Percentiles rank a stretch among this genome's conserved stretches.
phyloP scores from a whole-genome alignment of 495 filamentous ascomycete species.

The Aspergillus heteromorphus region DNA sequence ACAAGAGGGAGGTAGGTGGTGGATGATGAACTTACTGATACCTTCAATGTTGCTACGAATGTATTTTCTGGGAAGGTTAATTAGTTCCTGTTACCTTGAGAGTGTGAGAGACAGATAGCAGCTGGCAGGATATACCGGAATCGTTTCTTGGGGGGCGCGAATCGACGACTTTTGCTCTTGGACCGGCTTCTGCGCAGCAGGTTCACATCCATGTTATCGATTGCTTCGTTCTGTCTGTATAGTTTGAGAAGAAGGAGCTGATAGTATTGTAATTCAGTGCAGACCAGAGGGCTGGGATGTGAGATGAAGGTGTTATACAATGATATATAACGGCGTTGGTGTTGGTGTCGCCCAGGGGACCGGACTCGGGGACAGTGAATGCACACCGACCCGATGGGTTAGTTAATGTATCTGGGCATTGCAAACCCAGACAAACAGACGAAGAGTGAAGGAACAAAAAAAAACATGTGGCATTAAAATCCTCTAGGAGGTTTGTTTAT shows the following conservation, averaged over 20 bases:
- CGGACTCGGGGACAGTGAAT: too few species aligned
- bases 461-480: slow-evolving; percentile 24
- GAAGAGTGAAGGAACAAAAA: neutral
- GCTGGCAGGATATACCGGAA: neutral
- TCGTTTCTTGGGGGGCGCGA: neutral
- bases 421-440: neutral
- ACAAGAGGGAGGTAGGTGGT: neutral
- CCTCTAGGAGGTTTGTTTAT: slow-evolving; percentile 35
- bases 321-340: too few species aligned
- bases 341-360: too few species aligned
- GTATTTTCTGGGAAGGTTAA: slow-evolving; percentile 52
- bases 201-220: neutral
- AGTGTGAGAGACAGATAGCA: neutral
- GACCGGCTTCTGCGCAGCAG: too few species aligned
- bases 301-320: too few species aligned
- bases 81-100: neutral
- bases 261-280: neutral
- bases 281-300: neutral
- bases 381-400: too few species aligned
- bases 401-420: too few species aligned
- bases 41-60: slow-evolving; percentile 56
- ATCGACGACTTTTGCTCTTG: neutral
- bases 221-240: too few species aligned
- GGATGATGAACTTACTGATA: slow-evolving; percentile 40
- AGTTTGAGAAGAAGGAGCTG: too few species aligned